Conservation (phyloP, 2,329 filamentous ascomycete genomes). For the Cladosporium velox region DNA sequence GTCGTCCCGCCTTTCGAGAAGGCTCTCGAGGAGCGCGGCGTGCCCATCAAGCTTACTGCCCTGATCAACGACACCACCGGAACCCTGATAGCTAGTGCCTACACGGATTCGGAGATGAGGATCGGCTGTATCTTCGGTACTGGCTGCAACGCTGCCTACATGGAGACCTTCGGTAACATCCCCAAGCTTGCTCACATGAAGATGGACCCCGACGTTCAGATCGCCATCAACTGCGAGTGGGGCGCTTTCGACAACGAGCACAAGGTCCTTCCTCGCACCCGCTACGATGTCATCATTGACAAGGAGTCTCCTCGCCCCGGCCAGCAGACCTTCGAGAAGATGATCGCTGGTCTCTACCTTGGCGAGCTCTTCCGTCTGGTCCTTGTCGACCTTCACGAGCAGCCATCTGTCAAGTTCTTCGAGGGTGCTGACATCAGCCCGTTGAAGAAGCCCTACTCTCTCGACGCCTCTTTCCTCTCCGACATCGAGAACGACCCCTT, state of each 20-base stretch:
- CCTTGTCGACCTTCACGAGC: slow-evolving; percentile 62
- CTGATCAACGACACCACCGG: slow-evolving; percentile 98
- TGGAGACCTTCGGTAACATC: slow-evolving; percentile 88
- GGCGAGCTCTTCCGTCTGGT: slow-evolving; percentile 50
- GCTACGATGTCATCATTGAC: slow-evolving; percentile 55
- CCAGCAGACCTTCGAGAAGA: slow-evolving; percentile 50
- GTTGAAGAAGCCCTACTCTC: slow-evolving; percentile 81
- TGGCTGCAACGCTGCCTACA: slow-evolving; percentile 96
- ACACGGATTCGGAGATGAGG: slow-evolving; percentile 90
- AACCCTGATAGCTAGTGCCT: slow-evolving; percentile 92
- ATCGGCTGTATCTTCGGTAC: slow-evolving; percentile 99
- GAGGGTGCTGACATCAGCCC: slow-evolving; percentile 76
- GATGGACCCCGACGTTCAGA: slow-evolving; percentile 67
- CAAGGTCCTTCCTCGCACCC: slow-evolving; percentile 79
- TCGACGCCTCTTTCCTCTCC: slow-evolving; percentile 92
- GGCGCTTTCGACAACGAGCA: slow-evolving; percentile 96
- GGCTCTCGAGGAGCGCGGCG: slow-evolving; percentile 72
- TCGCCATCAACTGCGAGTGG: slow-evolving; percentile 98
- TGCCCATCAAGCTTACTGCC: slow-evolving; percentile 89
- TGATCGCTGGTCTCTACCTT: slow-evolving; percentile 49
- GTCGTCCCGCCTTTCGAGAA: slow-evolving; percentile 86
- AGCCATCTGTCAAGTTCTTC: slow-evolving; percentile 67
- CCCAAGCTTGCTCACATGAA: slow-evolving; percentile 93
- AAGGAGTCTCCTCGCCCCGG: slow-evolving; percentile 47
- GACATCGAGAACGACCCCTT: slow-evolving; percentile 91